Evolutionary conservation across 192 early-diverging fungal genomes (phyloP).

Genomic region (Entrophospora sp.): DNA sequence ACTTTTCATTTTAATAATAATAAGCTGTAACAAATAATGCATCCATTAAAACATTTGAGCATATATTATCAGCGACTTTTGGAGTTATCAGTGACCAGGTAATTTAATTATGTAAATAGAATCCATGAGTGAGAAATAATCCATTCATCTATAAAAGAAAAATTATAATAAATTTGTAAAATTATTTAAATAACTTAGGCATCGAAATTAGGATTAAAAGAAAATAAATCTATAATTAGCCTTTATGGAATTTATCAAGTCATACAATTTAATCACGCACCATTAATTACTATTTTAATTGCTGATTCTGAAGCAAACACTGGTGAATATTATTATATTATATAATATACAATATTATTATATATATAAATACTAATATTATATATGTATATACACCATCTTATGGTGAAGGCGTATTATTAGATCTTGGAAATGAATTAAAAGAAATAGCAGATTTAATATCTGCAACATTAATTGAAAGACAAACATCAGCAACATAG

Average conservation of each 20-base stretch:
- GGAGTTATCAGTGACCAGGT: constrained; percentile 54
- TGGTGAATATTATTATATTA: constrained; percentile 29
- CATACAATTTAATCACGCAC: constrained; percentile 51
- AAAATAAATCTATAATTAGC: constrained; percentile 50
- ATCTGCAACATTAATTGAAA: constrained; percentile 34
- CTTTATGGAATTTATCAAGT: constrained; percentile 49
- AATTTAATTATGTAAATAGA: constrained; percentile 9
- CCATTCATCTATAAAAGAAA: too few species aligned
- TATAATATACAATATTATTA: not conserved
- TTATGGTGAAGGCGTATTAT: constrained; percentile 37
- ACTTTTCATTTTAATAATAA: not conserved
- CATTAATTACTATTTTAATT: constrained; percentile 52
- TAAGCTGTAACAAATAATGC: constrained; percentile 26
- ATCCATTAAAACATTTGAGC: constrained; percentile 37
- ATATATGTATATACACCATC: not conserved
- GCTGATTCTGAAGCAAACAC: constrained; percentile 47
- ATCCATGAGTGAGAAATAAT: too few species aligned
- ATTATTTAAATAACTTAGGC: constrained; percentile 35
- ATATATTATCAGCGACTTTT: constrained; percentile 50
- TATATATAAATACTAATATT: not conserved
- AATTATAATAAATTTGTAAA: too few species aligned
- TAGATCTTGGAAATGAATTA: constrained; percentile 37
- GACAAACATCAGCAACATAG: too few species aligned
- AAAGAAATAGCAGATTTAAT: constrained; percentile 39
- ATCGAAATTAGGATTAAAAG: constrained; percentile 53